A percentile compares a stretch with the other conserved stretches of the same genome.
These are phyloP conservation scores for Scutellaria minor DNA, from an alignment of 257 asterid genomes.

Conservation along the genomic window DNA sequence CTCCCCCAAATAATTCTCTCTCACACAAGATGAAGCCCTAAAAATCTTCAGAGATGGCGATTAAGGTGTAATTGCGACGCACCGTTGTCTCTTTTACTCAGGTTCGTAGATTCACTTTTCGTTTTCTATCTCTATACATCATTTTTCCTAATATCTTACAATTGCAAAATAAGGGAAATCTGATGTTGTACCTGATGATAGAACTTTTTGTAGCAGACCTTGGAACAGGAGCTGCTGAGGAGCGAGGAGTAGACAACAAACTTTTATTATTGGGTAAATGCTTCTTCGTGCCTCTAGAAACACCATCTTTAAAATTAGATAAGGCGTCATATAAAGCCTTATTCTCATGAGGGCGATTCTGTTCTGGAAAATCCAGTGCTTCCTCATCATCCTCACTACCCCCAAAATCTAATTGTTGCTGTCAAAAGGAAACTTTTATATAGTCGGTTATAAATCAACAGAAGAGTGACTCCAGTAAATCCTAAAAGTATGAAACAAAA, in stretches of 20 bases:
- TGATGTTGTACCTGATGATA: background rate
- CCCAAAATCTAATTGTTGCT: conserved; percentile 69
- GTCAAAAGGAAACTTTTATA: conserved; percentile 58
- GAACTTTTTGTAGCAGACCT: conserved; percentile 63
- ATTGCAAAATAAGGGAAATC: too few species aligned
- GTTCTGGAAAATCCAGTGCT: conserved; percentile 45
- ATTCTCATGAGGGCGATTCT: conserved; percentile 46
- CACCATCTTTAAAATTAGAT: conserved; percentile 51
- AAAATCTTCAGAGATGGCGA: too few species aligned
- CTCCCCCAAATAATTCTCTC: too few species aligned
- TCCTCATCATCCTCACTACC: conserved; percentile 69
- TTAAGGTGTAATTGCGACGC: too few species aligned
- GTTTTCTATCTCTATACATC: too few species aligned
- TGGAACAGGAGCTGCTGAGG: conserved; percentile 60
- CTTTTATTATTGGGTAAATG: conserved; percentile 52
- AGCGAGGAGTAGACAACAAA: conserved; percentile 53
- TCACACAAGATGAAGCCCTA: too few species aligned
- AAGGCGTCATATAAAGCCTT: conserved; percentile 34
- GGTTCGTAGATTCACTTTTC: too few species aligned
- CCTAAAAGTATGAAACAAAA: conserved; percentile 4
- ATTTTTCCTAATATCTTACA: too few species aligned
- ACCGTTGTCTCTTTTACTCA: too few species aligned
- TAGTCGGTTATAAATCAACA: conserved; percentile 52
- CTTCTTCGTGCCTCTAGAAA: conserved; percentile 55
- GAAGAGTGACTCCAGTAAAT: conserved; percentile 31